These are phyloP conservation scores for Eucalyptus caleyi DNA, from an alignment of 345 rosid species.

Conservation along the genomic window DNA sequence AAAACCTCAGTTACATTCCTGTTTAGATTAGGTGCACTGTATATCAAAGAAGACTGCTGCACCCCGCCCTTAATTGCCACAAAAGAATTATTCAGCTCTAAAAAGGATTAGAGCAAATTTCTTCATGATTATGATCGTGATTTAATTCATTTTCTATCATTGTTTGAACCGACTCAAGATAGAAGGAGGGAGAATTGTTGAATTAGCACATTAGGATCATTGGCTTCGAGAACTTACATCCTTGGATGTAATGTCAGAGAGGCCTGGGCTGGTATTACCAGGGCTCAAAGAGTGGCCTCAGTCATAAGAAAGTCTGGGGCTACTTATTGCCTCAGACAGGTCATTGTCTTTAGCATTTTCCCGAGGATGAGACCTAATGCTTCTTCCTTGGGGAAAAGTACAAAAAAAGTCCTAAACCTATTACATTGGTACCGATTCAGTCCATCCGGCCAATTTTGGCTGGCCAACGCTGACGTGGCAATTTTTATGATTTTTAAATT, in stretches of 20 bases:
- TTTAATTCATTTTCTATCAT: not conserved
- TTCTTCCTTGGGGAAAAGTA: not conserved
- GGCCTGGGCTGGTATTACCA: constrained; percentile 10
- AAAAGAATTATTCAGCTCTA: not conserved
- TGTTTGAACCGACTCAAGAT: not conserved
- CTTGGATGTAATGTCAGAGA: constrained; percentile 10
- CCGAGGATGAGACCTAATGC: constrained; percentile 17
- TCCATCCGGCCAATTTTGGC: no score
- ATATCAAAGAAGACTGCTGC: constrained; percentile 20
- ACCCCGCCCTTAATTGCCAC: not conserved
- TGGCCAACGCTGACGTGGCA: no score
- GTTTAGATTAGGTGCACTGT: constrained; percentile 85
- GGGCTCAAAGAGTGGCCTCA: constrained; percentile 18
- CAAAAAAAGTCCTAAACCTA: no score
- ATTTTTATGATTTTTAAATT: no score
- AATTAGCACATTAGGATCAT: not conserved
- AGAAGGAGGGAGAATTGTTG: not conserved
- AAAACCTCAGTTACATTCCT: constrained; percentile 70
- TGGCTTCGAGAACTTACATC: constrained; percentile 29
- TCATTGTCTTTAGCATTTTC: not conserved
- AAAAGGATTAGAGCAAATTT: not conserved
- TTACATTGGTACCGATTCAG: no score
- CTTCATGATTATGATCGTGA: not conserved
- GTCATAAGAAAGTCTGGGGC: constrained; percentile 15
- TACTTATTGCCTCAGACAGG: constrained; percentile 1